Percentiles rank a stretch among this genome's conserved stretches.
phyloP scores from a whole-genome alignment of 805 yeast species.

The Zygoascus tannicola region DNA sequence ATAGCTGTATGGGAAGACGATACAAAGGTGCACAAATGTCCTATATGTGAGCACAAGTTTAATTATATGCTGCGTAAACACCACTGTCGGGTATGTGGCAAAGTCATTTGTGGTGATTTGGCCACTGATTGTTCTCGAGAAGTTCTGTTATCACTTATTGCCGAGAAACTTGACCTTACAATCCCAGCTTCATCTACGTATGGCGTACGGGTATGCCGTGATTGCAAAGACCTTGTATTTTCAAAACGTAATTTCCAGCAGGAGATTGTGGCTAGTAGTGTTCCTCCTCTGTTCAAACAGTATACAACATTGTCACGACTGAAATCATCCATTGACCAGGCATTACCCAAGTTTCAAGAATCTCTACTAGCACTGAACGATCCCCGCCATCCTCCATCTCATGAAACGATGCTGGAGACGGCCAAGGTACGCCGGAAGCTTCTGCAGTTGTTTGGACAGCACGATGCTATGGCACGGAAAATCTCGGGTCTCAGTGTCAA shows the following conservation, averaged over 20 bases:
- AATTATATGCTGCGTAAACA: slow-evolving; percentile 59
- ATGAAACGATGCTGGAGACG: slow-evolving; percentile 30
- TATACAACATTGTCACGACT: slow-evolving; percentile 35
- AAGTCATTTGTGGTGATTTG: slow-evolving; percentile 63
- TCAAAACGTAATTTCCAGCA: slow-evolving; percentile 40
- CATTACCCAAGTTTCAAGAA: slow-evolving; percentile 38
- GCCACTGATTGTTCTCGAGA: slow-evolving; percentile 61
- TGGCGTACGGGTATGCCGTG: slow-evolving; percentile 52
- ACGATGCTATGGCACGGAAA: slow-evolving; percentile 42
- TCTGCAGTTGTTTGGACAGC: slow-evolving; percentile 40
- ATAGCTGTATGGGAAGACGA: slow-evolving; percentile 63
- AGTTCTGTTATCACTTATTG: slow-evolving; percentile 41
- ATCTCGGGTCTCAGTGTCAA: slow-evolving; percentile 29
- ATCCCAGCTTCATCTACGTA: slow-evolving; percentile 12
- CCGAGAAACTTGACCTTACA: slow-evolving; percentile 20
- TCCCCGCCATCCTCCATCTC: slow-evolving; percentile 25
- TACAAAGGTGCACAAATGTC: slow-evolving; percentile 41
- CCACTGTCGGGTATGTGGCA: slow-evolving; percentile 88
- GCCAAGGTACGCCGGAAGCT: slow-evolving; percentile 36
- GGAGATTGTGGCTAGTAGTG: slow-evolving; percentile 31
- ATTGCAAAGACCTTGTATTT: slow-evolving; percentile 58
- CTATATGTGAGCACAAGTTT: slow-evolving; percentile 53
- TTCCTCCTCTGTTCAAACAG: slow-evolving; percentile 32
- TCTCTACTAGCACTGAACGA: slow-evolving; percentile 30
- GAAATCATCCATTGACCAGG: slow-evolving; percentile 30